These are phyloP conservation scores for Rutstroemia sydowiana DNA, from an alignment of 2,329 filamentous ascomycete species.

Conservation along the genomic window DNA sequence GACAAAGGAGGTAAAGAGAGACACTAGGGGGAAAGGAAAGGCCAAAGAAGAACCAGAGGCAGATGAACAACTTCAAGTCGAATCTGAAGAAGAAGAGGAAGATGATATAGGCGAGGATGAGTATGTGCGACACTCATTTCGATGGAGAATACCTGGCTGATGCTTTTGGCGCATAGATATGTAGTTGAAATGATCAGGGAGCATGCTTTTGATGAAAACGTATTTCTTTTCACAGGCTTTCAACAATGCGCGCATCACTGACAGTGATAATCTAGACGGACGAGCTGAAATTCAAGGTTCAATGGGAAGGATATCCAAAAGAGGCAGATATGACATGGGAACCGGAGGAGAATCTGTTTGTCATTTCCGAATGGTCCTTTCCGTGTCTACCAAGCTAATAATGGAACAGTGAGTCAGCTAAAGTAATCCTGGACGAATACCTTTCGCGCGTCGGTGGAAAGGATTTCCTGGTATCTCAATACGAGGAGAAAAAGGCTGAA, in stretches of 20 bases:
- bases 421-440: conserved; percentile 58
- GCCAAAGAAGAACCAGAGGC: conserved; percentile 21
- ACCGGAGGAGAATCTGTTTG: conserved; percentile 62
- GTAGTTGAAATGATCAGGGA: conserved; percentile 66
- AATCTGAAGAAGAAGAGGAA: conserved; percentile 29
- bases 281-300: conserved; percentile 58
- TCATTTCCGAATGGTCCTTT: conserved; percentile 12
- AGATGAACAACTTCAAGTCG: conserved; percentile 18
- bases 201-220: conserved; percentile 54
- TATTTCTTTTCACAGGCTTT: conserved; percentile 29
- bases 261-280: conserved; percentile 29
- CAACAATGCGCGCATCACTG: neutral
- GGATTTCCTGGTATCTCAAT: conserved; percentile 42
- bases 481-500: conserved; percentile 33
- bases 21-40: conserved; percentile 15
- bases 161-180: conserved; percentile 42
- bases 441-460: conserved; percentile 56
- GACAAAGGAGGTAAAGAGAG: neutral
- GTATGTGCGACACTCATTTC: conserved; percentile 31
- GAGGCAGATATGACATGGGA: conserved; percentile 72
- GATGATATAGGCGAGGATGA: conserved; percentile 36
- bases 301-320: conserved; percentile 73
- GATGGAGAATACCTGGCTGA: conserved; percentile 11
- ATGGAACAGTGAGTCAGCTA: conserved; percentile 44
- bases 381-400: conserved; percentile 4